Base-by-base conservation (phyloP, 805 yeast genomes). In the Nakazawaea molendinolei region DNA sequence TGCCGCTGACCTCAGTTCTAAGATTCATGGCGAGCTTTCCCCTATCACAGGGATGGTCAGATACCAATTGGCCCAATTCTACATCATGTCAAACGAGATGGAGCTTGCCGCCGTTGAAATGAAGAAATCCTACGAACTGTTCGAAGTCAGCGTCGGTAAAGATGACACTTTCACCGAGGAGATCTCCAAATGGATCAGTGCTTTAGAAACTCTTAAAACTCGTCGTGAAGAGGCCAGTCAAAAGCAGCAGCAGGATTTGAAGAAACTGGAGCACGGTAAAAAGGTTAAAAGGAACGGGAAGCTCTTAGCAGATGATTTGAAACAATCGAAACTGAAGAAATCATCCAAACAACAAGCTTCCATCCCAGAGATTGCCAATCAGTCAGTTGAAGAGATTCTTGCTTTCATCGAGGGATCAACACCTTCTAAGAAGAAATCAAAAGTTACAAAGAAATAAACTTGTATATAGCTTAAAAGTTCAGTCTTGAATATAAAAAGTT, bases 351-450 rank as follows among this genome's bases (percentile, higher is more conserved):
- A 52, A 43, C 64, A 60, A 41, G 47, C 53, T 28, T 56, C 68
- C 25, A 64, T 69, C 46, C 76, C 82, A 13, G 73, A 71, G 23
- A 64, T 83, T 42, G 79, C 83, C 6, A 60, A 65, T 36, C 71
- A 78, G 56, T 75, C 86, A 14, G 71, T 84, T 36, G 90, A 81
- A 36, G 94, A 82, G 41, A 67, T 85, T 41, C 61, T 85, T 58
- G 66, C 68, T 42, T 85, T 76, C 51, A 80, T 85, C 50, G 81
- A 79, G 54, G 90, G 90, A 34, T n/a, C 35, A 10, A 36, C 47
- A 16, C 41, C 46, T 16, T 41, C 53, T 13, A 55, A 55, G 33
- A 56, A 59, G 44, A 52, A 52, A 41, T 49, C 44, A 36, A 51
- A 48, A 27, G 43, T 38, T 15, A 23, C 37, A 9, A 46, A 53